phyloP scores from a whole-genome alignment of 73 alveolate genomes.

The Breviolum minutum region DNA sequence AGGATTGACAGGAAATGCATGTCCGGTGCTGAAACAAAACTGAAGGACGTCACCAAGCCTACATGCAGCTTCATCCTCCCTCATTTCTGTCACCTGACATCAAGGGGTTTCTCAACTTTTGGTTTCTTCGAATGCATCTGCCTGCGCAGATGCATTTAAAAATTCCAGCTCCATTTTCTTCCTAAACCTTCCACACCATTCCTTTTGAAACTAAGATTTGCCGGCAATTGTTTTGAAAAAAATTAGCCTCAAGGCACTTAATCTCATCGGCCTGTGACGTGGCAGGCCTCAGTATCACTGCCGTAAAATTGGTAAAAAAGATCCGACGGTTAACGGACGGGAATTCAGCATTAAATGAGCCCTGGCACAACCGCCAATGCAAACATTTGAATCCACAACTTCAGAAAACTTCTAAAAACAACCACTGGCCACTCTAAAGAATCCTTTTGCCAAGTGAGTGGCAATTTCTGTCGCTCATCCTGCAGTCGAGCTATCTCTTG shows the following conservation, averaged over 20 bases:
- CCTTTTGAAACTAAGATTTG: neutral
- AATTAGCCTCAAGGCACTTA: too few species aligned
- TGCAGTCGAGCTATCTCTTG: constrained; percentile 48
- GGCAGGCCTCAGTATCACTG: neutral
- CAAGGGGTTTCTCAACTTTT: neutral
- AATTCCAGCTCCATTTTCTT: neutral
- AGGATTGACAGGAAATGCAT: neutral
- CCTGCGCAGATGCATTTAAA: neutral
- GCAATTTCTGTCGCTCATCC: constrained; percentile 46
- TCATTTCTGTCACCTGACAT: constrained; percentile 18
- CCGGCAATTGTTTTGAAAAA: too few species aligned
- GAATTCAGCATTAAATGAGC: too few species aligned
- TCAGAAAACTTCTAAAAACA: neutral
- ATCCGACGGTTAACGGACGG: too few species aligned
- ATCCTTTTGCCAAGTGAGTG: neutral
- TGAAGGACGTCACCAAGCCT: neutral
- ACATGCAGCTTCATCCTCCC: constrained; percentile 26
- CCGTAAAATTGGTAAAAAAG: neutral
- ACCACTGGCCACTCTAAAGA: neutral
- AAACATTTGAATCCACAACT: neutral
- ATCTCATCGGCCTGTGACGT: neutral
- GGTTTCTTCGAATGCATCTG: neutral
- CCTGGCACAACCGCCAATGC: too few species aligned
- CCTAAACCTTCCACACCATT: neutral
- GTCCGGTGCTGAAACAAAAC: neutral